Conservation (phyloP, 768 basidiomycete genomes). For the Galerina marginata region DNA sequence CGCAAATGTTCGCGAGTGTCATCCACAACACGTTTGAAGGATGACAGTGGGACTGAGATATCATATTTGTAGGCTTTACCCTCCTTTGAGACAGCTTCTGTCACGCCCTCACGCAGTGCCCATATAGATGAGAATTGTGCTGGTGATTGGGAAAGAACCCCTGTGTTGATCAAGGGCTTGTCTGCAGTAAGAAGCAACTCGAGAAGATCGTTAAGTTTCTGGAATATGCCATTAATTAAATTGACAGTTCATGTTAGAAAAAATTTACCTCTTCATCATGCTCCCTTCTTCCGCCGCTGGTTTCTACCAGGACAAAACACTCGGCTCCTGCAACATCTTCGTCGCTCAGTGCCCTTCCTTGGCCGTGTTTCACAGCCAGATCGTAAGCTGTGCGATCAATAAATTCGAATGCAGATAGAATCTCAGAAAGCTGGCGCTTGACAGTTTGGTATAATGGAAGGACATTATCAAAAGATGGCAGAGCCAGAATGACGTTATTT, state of each 20-base stretch:
- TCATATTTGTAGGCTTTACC: constrained; percentile 98
- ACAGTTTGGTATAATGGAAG: constrained; percentile 83
- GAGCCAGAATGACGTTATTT: constrained; percentile 90
- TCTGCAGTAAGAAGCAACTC: constrained; percentile 79
- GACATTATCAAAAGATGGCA: constrained; percentile 87
- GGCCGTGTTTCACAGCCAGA: constrained; percentile 81
- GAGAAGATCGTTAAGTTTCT: constrained; percentile 88
- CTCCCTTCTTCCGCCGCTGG: constrained; percentile 88
- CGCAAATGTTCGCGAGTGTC: constrained; percentile 72
- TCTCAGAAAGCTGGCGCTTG: constrained; percentile 87
- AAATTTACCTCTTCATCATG: constrained; percentile 86
- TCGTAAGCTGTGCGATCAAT: constrained; percentile 89
- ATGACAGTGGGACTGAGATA: constrained; percentile 83
- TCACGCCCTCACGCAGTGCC: constrained; percentile 89
- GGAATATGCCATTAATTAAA: constrained; percentile 9
- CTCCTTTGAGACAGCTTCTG: constrained; percentile 91
- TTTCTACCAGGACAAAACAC: constrained; percentile 94
- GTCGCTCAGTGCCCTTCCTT: constrained; percentile 76
- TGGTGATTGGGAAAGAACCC: constrained; percentile 89
- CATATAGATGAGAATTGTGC: constrained; percentile 90
- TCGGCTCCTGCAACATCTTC: constrained; percentile 78
- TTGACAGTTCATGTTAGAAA: constrained; percentile 8
- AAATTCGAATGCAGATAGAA: constrained; percentile 96
- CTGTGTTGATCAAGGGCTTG: constrained; percentile 81
- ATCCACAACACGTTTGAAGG: constrained; percentile 90